Evolutionary conservation across 2,329 filamentous ascomycete species (phyloP), one percentile per base, ranked within the genome.

Genomic region (Exophiala lecanii-corni): DNA sequence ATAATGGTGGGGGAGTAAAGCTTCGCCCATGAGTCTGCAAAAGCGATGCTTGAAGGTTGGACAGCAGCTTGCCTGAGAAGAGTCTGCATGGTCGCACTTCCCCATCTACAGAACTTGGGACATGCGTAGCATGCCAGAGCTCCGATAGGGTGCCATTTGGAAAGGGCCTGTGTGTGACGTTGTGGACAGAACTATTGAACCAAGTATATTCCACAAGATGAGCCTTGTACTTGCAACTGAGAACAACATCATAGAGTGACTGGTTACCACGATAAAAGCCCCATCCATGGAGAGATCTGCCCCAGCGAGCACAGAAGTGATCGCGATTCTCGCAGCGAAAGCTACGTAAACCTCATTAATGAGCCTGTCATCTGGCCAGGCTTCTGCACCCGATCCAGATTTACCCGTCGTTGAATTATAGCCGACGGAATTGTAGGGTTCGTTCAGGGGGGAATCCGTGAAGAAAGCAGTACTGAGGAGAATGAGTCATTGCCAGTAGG

Each of bases 291-390:
- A 37, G 10, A 47, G 33, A 34, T 47, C 39, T 16, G 26, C 23
- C 4, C 36, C 19, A 10, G 43, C 43, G n/a, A 31, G 39, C 6
- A 43, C 18, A 23, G 43, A 20, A 5, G 39, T 47, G 4, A 34
- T 21, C 3, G 43, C 23, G 28, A 43, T 20, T 16, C 39, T 21
- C 5, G 26, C 19, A 4, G 43, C 43, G 9, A 47, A 19, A 15
- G 43, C 39, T 12, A 47, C 20, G 15, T 39, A 21, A 10, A 47
- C 39, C 32, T 43, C 15, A 25, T 47, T 47, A 19, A 42, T 33
- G n/a, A 47, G 39, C 26, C 39, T 9, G 26, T 43, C 33, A 21
- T 47, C 43, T 6, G 43, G 33, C 39, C 26, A 31, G 4, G 36
- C 18, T 13, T 23, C 21, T 9, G 20, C 19, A 30, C 20, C 9